Evolutionary conservation across 2,329 filamentous ascomycete species (phyloP), one percentile per base, ranked within the genome.

Genomic region (Pezicula carpinea): DNA sequence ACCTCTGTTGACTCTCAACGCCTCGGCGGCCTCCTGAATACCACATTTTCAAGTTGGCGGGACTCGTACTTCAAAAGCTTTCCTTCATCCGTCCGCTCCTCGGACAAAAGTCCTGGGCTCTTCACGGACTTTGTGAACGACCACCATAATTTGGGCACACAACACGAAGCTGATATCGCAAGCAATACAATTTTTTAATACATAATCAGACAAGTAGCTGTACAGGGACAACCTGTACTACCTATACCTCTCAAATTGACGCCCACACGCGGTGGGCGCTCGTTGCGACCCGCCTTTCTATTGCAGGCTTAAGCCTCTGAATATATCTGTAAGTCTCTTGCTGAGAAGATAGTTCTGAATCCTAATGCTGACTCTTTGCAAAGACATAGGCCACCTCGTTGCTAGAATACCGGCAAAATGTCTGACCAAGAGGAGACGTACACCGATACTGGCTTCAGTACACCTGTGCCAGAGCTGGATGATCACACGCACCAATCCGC

Each of bases 121-220:
- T 92, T 71, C 84, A 84, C 78, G 91, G 92, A 86, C 88, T 90
- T 76, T 89, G 93, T 78, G 93, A 90, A 77, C 92, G 95, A 75
- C 92, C 93, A 69, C 92, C 92, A 79, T 97, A 97, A 96, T 74
- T 92, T 70, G 76, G 34, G 49, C 43, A 53, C 23, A 36, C 26
- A 18, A 11, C 32, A n/a, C 21, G 6, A 33, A 15, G 32, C 5
- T 29, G 33, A 4, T 14, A 15, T 35, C 26, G 39, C 23, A 41
- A 35, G 54, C 44, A 23, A 43, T 33, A 52, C 35, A 52, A 35
- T 36, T 47, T 46, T 15, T 19, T 6, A 5, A 10, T 11, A 35
- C 10, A 5, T 14, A 5, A 29, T 29, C 10, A 35, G n/a, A 35
- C 8, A 33, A 52, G 36, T 19, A 48, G 36, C 58, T 61, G 60